Conservation (phyloP, 805 yeast species). For the Candida insectalens region DNA sequence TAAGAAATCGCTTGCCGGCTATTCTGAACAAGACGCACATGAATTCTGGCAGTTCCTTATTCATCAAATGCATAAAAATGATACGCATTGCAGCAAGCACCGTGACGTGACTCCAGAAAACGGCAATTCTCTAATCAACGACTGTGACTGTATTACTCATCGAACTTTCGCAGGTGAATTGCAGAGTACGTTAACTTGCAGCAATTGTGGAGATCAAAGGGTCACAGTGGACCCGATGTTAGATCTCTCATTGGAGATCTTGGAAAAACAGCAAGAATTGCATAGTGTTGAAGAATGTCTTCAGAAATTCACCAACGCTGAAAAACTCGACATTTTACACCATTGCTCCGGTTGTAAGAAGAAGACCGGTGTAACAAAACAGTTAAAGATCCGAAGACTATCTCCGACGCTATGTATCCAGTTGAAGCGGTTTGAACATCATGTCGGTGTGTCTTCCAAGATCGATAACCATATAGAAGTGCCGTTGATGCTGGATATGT, state of each 20-base stretch:
- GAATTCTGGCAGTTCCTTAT: conserved; percentile 92
- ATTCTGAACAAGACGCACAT: conserved; percentile 97
- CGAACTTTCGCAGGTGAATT: conserved; percentile 74
- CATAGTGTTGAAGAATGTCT: conserved; percentile 52
- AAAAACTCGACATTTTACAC: conserved; percentile 65
- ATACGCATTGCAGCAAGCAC: conserved; percentile 15
- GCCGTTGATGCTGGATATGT: conserved; percentile 67
- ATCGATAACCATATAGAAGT: conserved; percentile 65
- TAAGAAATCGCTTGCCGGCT: conserved; percentile 82
- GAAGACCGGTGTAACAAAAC: conserved; percentile 60
- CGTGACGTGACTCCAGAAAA: conserved; percentile 16
- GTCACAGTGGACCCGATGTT: conserved; percentile 78
- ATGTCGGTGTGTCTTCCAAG: conserved; percentile 45
- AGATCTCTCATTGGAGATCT: conserved; percentile 77
- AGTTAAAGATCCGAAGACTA: conserved; percentile 53
- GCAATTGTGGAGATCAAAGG: conserved; percentile 54
- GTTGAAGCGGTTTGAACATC: conserved; percentile 69
- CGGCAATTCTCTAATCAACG: conserved; percentile 2
- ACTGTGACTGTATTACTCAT: conserved; percentile 76
- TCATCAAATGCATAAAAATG: conserved; percentile 65
- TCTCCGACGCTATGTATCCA: conserved; percentile 81
- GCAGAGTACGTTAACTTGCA: conserved; percentile 70
- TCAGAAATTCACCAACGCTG: conserved; percentile 66
- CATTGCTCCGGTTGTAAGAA: conserved; percentile 59
- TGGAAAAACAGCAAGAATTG: conserved; percentile 23